Base-by-base conservation (phyloP, 2,329 filamentous ascomycete species). In the Cladobotryum protrusum region DNA sequence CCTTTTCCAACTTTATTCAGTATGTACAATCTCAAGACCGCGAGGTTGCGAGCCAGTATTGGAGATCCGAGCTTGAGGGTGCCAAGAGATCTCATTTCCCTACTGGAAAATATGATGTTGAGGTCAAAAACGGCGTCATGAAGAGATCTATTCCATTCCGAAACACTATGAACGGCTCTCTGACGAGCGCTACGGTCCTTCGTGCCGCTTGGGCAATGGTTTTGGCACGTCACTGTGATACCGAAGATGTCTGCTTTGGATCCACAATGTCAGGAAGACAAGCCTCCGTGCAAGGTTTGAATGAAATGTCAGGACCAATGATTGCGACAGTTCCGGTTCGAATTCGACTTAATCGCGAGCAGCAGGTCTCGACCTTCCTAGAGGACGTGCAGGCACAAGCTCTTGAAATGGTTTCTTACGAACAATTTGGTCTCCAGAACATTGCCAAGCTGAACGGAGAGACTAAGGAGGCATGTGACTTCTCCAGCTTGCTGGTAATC, bases 251-350 rank as follows among this genome's bases (percentile, higher is more conserved):
- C 3, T 18, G 56, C 5, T 53, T 53, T 33, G 52, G 52, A 18
- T 43, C 35, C 15, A 53, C 52, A 1, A 47, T 59, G 14, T 56
- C 56, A 14, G 52, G 56, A n/a, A 47, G 56, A 7, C 46, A 56
- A 4, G 51, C 56, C 19, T 39, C 52, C n/a, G 33, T 44, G 2
- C 33, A 37, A 37, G 49, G 45, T 6, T 13, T 45, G n/a, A 45
- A 44, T 18, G 6, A 14, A 17, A 15, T 44, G 42, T n/a, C 19
- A n/a, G 19, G 42, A n/a, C 42, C 29, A 14, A 44, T 34, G 19
- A 29, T 59, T n/a, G 46, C 52, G 2, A 57, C 54, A 4, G 42
- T 58, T 8, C 56, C 56, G 1, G 35, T 55, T 3, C 50, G 56
- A n/a, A 36, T 56, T 29, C 47, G 47, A 4, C 15, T 58, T n/a